phyloP scores from a whole-genome alignment of 306 rosid species.

The Medicago arabica region DNA sequence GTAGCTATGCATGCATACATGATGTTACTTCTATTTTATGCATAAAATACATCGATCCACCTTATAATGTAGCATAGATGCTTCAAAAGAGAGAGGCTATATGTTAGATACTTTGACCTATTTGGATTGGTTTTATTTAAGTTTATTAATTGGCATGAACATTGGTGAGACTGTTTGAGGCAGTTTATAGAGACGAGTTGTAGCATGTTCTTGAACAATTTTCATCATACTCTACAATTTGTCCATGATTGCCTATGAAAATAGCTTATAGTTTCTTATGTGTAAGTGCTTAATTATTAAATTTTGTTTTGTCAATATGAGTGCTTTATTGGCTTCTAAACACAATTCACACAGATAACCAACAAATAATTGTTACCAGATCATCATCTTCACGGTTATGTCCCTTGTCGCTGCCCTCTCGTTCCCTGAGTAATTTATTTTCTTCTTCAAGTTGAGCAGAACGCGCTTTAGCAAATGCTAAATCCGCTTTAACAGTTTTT shows the following conservation, averaged over 20 bases:
- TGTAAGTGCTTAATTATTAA: no score
- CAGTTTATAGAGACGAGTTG: no score
- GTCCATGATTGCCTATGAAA: no score
- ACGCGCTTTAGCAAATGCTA: constrained; percentile 89
- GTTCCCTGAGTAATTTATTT: constrained; percentile 79
- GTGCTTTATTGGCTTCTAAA: constrained; percentile 1
- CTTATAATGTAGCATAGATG: no score
- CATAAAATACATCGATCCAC: background rate
- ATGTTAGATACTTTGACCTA: no score
- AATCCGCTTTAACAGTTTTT: constrained; percentile 91
- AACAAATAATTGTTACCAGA: constrained; percentile 60
- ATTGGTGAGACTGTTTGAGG: no score
- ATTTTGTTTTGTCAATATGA: constrained; percentile 13
- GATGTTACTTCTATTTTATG: background rate
- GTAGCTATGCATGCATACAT: background rate
- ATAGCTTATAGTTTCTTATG: no score
- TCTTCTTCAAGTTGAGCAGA: constrained; percentile 97
- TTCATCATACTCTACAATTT: no score
- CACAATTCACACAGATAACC: background rate
- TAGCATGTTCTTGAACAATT: no score
- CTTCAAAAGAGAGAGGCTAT: no score
- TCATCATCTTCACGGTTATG: constrained; percentile 79
- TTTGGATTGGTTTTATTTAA: no score
- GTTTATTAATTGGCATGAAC: no score
- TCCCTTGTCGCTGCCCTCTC: constrained; percentile 84